A percentile compares a stretch with the other conserved stretches of the same genome.
phyloP scores from a whole-genome alignment of 495 filamentous ascomycete species.

The Melanomma pulvis-pyrius region DNA sequence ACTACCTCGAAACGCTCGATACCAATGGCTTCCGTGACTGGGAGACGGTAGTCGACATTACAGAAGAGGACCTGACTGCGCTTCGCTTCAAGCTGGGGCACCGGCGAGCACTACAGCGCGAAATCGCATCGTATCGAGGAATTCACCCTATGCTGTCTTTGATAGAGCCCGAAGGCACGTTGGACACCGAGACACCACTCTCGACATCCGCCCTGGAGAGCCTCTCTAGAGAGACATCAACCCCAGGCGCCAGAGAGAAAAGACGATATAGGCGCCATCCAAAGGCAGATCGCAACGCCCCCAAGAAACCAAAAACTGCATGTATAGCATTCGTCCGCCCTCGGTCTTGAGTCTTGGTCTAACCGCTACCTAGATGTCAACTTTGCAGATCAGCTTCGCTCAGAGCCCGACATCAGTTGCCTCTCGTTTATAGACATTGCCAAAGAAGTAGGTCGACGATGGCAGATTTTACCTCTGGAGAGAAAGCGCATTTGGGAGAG shows the following conservation, averaged over 20 bases:
- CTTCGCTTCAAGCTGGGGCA: conserved; percentile 41
- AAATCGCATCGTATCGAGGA: conserved; percentile 36
- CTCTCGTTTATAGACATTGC: conserved; percentile 41
- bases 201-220: conserved; percentile 27
- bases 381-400: conserved; percentile 41
- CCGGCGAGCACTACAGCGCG: conserved; percentile 37
- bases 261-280: conserved; percentile 41
- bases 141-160: conserved; percentile 18
- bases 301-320: conserved; percentile 42
- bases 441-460: conserved; percentile 36
- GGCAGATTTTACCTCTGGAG: conserved; percentile 31
- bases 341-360: background rate
- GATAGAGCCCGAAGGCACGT: conserved; percentile 3
- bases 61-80: conserved; percentile 36
- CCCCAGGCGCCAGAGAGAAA: conserved; percentile 23
- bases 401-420: conserved; percentile 25
- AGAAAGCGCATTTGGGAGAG: conserved; percentile 37
- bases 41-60: conserved; percentile 39
- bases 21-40: conserved; percentile 36
- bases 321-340: conserved; percentile 17
- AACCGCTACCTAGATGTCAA: conserved; percentile 37
- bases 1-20: conserved; percentile 20
- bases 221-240: conserved; percentile 8
- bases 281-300: conserved; percentile 37
- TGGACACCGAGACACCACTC: conserved; percentile 3